Evolutionary conservation across 176 grass and related monocot species (phyloP).

Genomic region (Melocanna baccifera): DNA sequence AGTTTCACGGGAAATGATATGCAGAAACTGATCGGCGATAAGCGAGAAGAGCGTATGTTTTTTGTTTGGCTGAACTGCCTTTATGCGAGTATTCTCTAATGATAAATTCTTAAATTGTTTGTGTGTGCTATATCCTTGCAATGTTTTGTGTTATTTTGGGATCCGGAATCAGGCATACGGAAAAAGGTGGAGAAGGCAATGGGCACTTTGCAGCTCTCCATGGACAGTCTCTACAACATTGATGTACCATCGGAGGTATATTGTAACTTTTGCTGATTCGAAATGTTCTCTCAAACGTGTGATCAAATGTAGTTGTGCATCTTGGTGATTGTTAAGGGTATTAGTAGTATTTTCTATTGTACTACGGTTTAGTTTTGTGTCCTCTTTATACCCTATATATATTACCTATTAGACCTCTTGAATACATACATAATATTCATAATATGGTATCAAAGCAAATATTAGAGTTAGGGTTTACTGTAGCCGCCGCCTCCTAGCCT

Average conservation of each 20-base stretch:
- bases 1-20: constrained; percentile 22
- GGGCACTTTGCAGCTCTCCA: neutral
- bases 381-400: too few relatives aligned
- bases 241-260: neutral
- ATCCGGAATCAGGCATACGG: neutral
- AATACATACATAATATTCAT: too few relatives aligned
- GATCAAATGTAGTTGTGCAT: neutral
- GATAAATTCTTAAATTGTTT: neutral
- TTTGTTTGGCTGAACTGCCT: neutral
- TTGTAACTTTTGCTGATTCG: neutral
- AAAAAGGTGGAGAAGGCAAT: constrained; percentile 6
- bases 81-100: neutral
- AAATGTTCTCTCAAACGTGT: neutral
- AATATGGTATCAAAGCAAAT: too few relatives aligned
- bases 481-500: too few relatives aligned
- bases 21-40: neutral
- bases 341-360: too few relatives aligned
- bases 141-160: neutral
- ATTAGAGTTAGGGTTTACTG: too few relatives aligned
- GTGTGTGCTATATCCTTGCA: neutral
- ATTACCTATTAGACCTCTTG: too few relatives aligned
- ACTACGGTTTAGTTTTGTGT: too few relatives aligned
- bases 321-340: too few relatives aligned
- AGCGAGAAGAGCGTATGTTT: neutral
- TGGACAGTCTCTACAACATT: constrained; percentile 6